Base-by-base conservation (phyloP, 805 yeast genomes). In the Wickerhamiella lipophila region DNA sequence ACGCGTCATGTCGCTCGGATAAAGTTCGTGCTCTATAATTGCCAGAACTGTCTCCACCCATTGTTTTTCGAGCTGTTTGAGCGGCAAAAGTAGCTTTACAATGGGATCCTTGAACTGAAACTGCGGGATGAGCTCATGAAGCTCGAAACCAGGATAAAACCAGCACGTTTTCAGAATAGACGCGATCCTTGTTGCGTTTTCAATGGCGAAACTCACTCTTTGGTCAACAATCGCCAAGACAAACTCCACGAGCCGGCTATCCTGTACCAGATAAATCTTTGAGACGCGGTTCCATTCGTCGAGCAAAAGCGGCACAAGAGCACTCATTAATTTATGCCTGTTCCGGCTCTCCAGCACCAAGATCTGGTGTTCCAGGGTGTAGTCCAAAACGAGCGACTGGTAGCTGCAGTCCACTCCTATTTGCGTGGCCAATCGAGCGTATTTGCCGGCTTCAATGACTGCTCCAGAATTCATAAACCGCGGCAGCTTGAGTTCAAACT, bases 201-300 rank as follows among this genome's bases (percentile, higher is more conserved):
- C 29, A 39, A 16, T 16, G 11, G 18, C 22, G 27, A 39, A 22
- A 39, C 27, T 39, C 29, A 21, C 29, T 6, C 29, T 7, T 13
- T 39, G 26, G 18, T 39, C 42, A 23, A 39, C 22, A 22, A 39
- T 32, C 8, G 27, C 15, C 2, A 27, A 34, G 13, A 43, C 13
- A 5, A 53, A 40, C 11, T 39, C 19, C 5, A 53, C 48, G 45
- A 48, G 49, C 5, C 57, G 52, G n/a, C 55, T 36, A 49, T 55
- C 56, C 16, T 48, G 56, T 4, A 54, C 59, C 2, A 56, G 45
- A 23, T 18, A 56, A 2, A 57, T 53, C 1, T 23, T 36, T 2
- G 53, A 49, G 12, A 56, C 42, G n/a, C 5, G 25, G 4, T 23
- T 15, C 58, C 58, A 57, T 8, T 41, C 34, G 9, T 13, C 22